A percentile compares a stretch with the other conserved stretches of the same genome.
Conservation (phyloP, 257 asterid genomes). For the Petunia axillaris region DNA sequence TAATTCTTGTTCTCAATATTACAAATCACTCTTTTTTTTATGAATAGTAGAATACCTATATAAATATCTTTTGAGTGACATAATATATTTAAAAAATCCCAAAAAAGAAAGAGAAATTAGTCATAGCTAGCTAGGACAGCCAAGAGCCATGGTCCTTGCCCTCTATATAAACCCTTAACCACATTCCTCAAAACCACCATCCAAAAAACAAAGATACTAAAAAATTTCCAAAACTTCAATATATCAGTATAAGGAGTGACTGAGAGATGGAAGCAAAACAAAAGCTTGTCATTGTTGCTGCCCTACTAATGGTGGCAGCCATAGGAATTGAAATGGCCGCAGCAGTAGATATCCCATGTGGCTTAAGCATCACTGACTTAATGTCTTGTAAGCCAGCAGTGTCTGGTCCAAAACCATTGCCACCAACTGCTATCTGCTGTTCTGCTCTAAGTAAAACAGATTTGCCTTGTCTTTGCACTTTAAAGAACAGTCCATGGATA, state of each 20-base stretch:
- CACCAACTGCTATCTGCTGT: slow-evolving; percentile 26
- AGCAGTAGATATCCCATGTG: slow-evolving; percentile 11
- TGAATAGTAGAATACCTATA: no score
- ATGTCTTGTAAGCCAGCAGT: slow-evolving; percentile 34
- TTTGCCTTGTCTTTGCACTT: slow-evolving; percentile 31
- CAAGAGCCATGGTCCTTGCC: neutral
- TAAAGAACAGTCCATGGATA: slow-evolving; percentile 9
- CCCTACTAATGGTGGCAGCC: slow-evolving; percentile 18
- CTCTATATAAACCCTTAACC: slow-evolving; percentile 26
- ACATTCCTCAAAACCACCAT: neutral
- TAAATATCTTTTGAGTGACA: no score
- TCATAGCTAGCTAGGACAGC: neutral
- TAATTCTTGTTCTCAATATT: no score
- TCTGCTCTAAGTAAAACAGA: slow-evolving; percentile 7
- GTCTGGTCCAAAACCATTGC: slow-evolving; percentile 2
- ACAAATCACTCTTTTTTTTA: no score
- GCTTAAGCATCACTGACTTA: slow-evolving; percentile 28
- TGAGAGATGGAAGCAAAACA: slow-evolving; percentile 24
- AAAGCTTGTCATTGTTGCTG: slow-evolving; percentile 22
- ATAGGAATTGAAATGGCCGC: neutral
- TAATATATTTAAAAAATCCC: no score
- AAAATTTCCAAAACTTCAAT: neutral
- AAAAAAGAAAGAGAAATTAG: no score
- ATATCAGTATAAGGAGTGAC: neutral
- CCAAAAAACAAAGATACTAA: neutral